Conservation (phyloP, 495 filamentous ascomycete species). For the Aspergillus ellipticus region DNA sequence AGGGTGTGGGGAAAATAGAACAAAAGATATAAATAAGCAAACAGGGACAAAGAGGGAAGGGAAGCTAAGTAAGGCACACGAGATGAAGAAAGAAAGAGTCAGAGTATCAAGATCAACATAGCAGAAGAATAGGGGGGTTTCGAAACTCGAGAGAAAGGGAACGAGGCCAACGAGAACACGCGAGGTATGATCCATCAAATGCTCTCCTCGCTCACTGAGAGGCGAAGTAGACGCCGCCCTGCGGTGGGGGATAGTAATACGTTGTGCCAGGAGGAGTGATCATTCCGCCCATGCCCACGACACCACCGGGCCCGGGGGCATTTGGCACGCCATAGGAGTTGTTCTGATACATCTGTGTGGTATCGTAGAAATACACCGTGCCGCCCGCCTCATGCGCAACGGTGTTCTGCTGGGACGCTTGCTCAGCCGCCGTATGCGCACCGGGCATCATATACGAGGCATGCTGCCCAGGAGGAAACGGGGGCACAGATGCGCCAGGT, state of each 20-base stretch:
- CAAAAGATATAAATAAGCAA: too few relatives aligned
- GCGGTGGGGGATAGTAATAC: constrained; percentile 71
- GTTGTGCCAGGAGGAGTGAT: constrained; percentile 65
- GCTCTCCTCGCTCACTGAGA: constrained; percentile 48
- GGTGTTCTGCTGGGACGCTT: constrained; percentile 57
- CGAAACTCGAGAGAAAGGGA: constrained; percentile 3
- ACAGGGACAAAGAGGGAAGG: constrained; percentile 7
- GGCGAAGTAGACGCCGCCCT: constrained; percentile 59
- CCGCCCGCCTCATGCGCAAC: constrained; percentile 91
- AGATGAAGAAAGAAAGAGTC: constrained; percentile 3
- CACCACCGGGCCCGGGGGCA: constrained; percentile 47
- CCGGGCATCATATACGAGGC: constrained; percentile 44
- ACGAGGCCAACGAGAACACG: constrained; percentile 5
- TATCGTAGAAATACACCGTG: constrained; percentile 92
- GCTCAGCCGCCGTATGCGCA: constrained; percentile 36
- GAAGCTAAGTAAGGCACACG: not conserved
- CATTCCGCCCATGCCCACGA: constrained; percentile 76
- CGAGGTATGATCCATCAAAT: not conserved
- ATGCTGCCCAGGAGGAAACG: constrained; percentile 50
- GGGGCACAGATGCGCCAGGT: constrained; percentile 49
- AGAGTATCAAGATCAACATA: not conserved
- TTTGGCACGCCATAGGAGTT: constrained; percentile 47
- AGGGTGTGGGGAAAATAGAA: too few relatives aligned
- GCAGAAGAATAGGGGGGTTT: not conserved
- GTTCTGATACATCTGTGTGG: constrained; percentile 59